phyloP scores from a whole-genome alignment of 768 basidiomycete genomes.

The Macrolepiota albuminosa region DNA sequence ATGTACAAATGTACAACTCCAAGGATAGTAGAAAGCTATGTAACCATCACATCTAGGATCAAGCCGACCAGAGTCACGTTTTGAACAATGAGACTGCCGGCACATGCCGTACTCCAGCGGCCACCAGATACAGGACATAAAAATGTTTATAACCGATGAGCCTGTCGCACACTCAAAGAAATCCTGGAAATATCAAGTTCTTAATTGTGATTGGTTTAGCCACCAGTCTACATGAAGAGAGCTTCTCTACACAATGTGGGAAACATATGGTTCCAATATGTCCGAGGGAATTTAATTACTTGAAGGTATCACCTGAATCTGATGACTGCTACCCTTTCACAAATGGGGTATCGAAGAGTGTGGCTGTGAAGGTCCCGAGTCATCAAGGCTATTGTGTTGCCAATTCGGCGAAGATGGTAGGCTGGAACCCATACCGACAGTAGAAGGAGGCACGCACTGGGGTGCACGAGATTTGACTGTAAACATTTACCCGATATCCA shows the following conservation, averaged over 20 bases:
- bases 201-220: neutral
- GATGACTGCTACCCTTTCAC: neutral
- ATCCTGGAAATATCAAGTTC: neutral
- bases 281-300: neutral
- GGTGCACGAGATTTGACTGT: neutral
- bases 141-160: neutral
- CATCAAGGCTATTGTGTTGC: neutral
- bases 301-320: neutral
- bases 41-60: neutral
- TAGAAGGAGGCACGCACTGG: neutral
- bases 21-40: slow-evolving; percentile 5
- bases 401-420: neutral
- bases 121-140: neutral
- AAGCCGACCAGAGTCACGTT: slow-evolving; percentile 7
- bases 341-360: neutral
- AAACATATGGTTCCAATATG: neutral
- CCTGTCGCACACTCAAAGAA: neutral
- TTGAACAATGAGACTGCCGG: slow-evolving; percentile 6
- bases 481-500: neutral
- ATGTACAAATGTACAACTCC: neutral
- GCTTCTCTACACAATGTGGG: neutral
- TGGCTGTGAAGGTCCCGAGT: neutral
- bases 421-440: neutral
- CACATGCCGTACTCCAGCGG: neutral
- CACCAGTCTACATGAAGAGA: neutral